These are phyloP conservation scores for Dillenia suffruticosa DNA, from an alignment of 164 flowering plant genomes.

Conservation along the genomic window DNA sequence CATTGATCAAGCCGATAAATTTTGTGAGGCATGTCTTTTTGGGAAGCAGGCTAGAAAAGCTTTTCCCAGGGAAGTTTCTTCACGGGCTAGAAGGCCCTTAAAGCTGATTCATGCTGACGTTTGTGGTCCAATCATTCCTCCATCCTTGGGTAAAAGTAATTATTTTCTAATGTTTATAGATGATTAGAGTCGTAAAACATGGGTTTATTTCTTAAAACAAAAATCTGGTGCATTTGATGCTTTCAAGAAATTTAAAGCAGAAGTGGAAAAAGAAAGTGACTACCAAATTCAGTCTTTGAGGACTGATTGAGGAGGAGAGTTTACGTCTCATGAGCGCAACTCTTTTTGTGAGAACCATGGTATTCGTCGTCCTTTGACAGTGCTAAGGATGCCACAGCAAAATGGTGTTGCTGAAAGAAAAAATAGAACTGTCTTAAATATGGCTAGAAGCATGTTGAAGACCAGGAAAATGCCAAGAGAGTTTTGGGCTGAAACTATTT, in stretches of 20 bases:
- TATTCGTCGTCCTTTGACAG: neutral
- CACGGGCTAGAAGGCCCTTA: constrained; percentile 4
- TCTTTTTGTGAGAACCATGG: neutral
- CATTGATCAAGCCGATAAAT: neutral
- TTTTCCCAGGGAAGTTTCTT: neutral
- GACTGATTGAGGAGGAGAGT: constrained; percentile 6
- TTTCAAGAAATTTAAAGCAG: constrained; percentile 6
- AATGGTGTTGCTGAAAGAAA: constrained; percentile 1
- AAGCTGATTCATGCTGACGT: constrained; percentile 2
- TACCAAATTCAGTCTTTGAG: neutral
- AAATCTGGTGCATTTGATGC: constrained; percentile 10
- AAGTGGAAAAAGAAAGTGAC: constrained; percentile 6
- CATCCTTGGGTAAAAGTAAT: neutral
- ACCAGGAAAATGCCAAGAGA: neutral
- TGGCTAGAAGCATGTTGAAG: constrained; percentile 2
- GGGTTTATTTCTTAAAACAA: constrained; percentile 4
- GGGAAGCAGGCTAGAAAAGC: neutral
- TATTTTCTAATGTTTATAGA: constrained; percentile 14
- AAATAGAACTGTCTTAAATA: constrained; percentile 3
- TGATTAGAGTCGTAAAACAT: constrained; percentile 10
- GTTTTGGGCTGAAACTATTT: constrained; percentile 12
- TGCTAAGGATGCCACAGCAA: neutral
- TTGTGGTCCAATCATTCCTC: constrained; percentile 11
- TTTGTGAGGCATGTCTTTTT: constrained; percentile 5
- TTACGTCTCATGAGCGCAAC: neutral